These are phyloP conservation scores for Plasmopara viticola DNA, from an alignment of 352 stramenopile genomes.

Conservation along the genomic window DNA sequence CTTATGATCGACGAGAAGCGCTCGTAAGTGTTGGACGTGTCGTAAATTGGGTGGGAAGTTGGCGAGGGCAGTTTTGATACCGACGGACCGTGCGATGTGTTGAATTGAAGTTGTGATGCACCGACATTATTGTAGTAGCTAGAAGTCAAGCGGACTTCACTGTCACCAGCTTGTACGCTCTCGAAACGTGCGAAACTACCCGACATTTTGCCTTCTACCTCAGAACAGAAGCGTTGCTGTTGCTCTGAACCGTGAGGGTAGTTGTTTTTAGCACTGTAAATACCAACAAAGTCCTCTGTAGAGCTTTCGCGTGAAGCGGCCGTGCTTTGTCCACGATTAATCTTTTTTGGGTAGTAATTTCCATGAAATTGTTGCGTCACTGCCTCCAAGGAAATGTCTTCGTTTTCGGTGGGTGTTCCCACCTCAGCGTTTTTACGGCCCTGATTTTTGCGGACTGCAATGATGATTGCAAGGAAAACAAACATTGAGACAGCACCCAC, in stretches of 20 bases:
- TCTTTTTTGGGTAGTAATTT: slow-evolving; percentile 3
- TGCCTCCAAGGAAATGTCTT: slow-evolving; percentile 14
- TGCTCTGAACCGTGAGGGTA: slow-evolving; percentile 6
- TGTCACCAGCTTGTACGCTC: not conserved
- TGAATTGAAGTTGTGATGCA: slow-evolving; percentile 4
- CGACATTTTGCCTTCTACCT: not conserved
- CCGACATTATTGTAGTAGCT: not conserved
- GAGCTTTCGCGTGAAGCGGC: slow-evolving; percentile 8
- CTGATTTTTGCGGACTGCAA: slow-evolving; percentile 25
- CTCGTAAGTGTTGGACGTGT: slow-evolving; percentile 19
- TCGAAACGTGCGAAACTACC: not conserved
- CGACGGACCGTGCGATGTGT: slow-evolving; percentile 6
- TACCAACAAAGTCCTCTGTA: slow-evolving; percentile 16
- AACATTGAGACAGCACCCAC: slow-evolving; percentile 25
- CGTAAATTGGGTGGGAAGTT: slow-evolving; percentile 9
- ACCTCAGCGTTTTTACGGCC: slow-evolving; percentile 18
- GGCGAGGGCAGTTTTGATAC: slow-evolving; percentile 5
- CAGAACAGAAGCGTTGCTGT: slow-evolving; percentile 7
- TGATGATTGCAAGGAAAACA: slow-evolving; percentile 33
- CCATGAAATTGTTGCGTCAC: slow-evolving; percentile 10
- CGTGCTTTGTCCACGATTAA: not conserved
- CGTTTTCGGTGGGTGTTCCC: slow-evolving; percentile 20
- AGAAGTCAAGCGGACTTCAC: not conserved
- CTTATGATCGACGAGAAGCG: slow-evolving; percentile 29
- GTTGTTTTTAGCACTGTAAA: slow-evolving; percentile 19